phyloP scores from a whole-genome alignment of 129 eudicot genomes.

The Cynara cardunculus region DNA sequence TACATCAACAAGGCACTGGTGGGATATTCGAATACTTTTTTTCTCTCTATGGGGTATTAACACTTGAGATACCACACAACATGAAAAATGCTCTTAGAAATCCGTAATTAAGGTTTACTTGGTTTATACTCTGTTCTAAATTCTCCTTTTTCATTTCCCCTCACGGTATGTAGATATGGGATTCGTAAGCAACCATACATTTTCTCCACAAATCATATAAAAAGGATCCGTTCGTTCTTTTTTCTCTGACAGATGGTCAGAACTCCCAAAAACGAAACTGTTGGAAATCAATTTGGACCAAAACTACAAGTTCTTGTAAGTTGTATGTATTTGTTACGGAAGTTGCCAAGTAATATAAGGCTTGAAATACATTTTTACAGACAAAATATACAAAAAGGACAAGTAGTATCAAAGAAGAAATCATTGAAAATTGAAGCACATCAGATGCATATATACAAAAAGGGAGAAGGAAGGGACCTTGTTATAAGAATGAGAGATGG shows the following conservation, averaged over 20 bases:
- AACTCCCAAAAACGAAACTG: neutral
- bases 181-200: neutral
- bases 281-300: neutral
- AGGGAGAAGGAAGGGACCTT: slow-evolving; percentile 34
- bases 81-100: neutral
- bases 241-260: too few relatives aligned
- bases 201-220: neutral
- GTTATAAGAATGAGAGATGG: slow-evolving; percentile 33
- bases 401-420: neutral
- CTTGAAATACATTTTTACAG: neutral
- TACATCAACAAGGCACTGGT: neutral
- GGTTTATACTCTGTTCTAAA: neutral
- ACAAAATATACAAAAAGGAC: neutral
- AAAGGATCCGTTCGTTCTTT: too few relatives aligned
- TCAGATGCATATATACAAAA: neutral
- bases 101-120: neutral
- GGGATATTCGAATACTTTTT: too few relatives aligned
- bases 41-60: neutral
- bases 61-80: neutral
- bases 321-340: neutral
- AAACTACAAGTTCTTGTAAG: neutral
- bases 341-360: slow-evolving; percentile 5
- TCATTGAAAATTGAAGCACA: neutral
- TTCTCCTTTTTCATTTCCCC: neutral
- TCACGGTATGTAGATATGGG: neutral